Evolutionary conservation across 169 alveolate species (phyloP).

Genomic region (Fabrea salina): DNA sequence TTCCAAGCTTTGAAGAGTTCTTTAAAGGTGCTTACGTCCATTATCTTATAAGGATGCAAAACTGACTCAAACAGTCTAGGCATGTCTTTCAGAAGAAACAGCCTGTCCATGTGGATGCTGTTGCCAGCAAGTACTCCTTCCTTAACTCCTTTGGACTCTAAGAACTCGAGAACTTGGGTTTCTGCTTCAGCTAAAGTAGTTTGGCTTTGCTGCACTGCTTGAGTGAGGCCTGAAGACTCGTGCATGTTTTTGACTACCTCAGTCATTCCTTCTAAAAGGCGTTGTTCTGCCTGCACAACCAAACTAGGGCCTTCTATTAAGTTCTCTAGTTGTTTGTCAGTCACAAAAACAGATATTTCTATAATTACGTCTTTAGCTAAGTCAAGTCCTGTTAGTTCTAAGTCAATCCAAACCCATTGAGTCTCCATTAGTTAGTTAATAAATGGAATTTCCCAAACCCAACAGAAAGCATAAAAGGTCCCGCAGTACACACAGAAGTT

Average conservation of each 20-base stretch:
- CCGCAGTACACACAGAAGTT: background rate
- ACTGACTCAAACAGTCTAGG: constrained; percentile 47
- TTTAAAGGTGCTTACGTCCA: constrained; percentile 78
- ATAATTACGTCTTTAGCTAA: constrained; percentile 55
- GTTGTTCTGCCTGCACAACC: constrained; percentile 62
- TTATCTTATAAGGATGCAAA: constrained; percentile 59
- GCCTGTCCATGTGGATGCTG: constrained; percentile 69
- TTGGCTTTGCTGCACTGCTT: constrained; percentile 45
- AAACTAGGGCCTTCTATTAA: constrained; percentile 69
- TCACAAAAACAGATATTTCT: constrained; percentile 80
- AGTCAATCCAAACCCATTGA: constrained; percentile 75
- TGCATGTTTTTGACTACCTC: constrained; percentile 72
- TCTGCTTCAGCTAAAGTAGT: constrained; percentile 69
- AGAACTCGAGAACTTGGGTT: constrained; percentile 42
- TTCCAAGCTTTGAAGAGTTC: constrained; percentile 56
- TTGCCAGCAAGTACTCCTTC: constrained; percentile 75
- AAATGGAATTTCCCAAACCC: background rate
- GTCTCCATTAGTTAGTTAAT: background rate
- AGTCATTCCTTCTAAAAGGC: constrained; percentile 62
- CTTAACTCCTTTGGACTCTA: constrained; percentile 36
- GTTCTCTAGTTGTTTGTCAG: constrained; percentile 57
- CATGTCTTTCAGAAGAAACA: constrained; percentile 72
- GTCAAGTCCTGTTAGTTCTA: constrained; percentile 84
- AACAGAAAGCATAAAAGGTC: background rate
- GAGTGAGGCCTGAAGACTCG: constrained; percentile 66